Base-by-base conservation (phyloP, 306 rosid genomes). In the Corylus americana region DNA sequence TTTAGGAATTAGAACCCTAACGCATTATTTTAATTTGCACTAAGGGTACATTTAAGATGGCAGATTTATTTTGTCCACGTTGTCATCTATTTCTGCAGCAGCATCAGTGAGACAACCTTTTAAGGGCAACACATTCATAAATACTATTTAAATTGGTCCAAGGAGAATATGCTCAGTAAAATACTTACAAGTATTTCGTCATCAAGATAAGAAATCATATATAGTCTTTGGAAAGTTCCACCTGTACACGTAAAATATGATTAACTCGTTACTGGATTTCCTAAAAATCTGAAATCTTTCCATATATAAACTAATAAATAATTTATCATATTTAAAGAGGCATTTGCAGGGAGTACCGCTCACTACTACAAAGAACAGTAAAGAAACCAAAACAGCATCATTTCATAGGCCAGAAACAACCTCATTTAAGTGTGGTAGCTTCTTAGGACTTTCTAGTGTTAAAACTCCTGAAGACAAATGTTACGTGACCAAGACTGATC, bases 161-260 rank as follows among this genome's bases (percentile, higher is more conserved):
- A 48, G 72, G 71, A 31, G 68, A 66, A 42, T 57, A 79, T 35
- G 59, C 61, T 55, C 58, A 35, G 18, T 35, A 53, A 37, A 27
- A 73, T 77, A 87, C 99, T 87, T 89, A 96, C 99, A 63, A 96
- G 92, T 87, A 96, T 96, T 83, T 93, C 98, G 50, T 84, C 90
- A 75, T 93, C 99, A 64, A 96, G 98, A 86, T 96, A 96, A 79
- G 99, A 96, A 83, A 96, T 91, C 99, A 96, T 90, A 89, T 90
- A 88, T 73, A 91, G 89, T 78, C 99, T 93, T 82, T 85, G 91
- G 55, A 77, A 90, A 77, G 89, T 79, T 74, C 97, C 98, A 90
- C 86, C 99, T 96, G 86, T 91, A 85, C 16, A 67, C 51, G 8
- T 42, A 74, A 55, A 75, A 25, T 4, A 55, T 25, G 37, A 39